These are phyloP conservation scores for Bolboschoenoplectus hybrid DNA, from an alignment of 202 grass and related monocot species.

Conservation along the genomic window DNA sequence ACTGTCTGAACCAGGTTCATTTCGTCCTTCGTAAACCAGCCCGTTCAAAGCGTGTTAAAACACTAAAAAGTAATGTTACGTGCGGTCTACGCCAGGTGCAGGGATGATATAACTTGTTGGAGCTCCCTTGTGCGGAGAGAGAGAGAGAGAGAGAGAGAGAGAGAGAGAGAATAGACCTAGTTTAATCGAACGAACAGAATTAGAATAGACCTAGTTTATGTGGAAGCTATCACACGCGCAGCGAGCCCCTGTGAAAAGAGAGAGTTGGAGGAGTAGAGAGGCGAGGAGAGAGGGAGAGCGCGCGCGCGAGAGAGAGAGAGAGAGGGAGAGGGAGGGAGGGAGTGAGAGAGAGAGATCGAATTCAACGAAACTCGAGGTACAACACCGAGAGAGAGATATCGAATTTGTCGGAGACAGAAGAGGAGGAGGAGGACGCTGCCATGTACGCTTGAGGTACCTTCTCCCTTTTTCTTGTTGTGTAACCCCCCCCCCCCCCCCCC, in stretches of 20 bases:
- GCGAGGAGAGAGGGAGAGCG: neutral
- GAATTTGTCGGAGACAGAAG: constrained; percentile 8
- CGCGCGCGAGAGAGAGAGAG: neutral
- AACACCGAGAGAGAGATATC: neutral
- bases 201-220: constrained; percentile 20
- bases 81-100: constrained; percentile 15
- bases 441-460: neutral
- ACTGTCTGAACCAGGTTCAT: neutral
- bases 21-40: neutral
- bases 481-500: too few relatives aligned
- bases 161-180: constrained; percentile 12
- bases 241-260: neutral
- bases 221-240: constrained; percentile 24
- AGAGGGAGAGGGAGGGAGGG: neutral
- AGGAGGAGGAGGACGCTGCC: neutral
- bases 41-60: neutral
- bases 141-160: too few relatives aligned
- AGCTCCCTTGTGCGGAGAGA: neutral
- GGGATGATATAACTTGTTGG: neutral
- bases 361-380: neutral
- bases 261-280: neutral
- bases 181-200: constrained; percentile 5
- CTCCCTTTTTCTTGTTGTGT: neutral
- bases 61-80: neutral
- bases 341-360: neutral